Conservation (phyloP, 768 basidiomycete species). For the Mrakia hoshinonis region DNA sequence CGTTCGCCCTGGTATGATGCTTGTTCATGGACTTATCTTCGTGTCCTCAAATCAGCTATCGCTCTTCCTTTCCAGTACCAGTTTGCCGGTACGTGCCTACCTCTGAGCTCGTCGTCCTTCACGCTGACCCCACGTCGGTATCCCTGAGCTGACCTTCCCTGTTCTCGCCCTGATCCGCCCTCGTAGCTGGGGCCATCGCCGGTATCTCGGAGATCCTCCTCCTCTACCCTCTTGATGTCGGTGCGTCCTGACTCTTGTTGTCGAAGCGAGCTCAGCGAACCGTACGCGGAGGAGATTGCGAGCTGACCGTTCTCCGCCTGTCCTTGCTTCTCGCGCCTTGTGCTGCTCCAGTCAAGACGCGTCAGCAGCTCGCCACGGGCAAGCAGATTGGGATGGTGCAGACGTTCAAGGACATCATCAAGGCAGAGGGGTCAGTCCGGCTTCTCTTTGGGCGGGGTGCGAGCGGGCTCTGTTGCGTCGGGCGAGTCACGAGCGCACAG, state of each 20-base stretch:
- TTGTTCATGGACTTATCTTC: neutral
- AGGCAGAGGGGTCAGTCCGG: slow-evolving; percentile 71
- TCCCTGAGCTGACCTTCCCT: neutral
- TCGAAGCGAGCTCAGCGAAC: no score
- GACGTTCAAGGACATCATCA: slow-evolving; percentile 71
- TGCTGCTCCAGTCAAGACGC: slow-evolving; percentile 68
- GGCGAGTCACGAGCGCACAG: neutral
- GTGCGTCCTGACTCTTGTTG: no score
- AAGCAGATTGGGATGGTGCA: slow-evolving; percentile 71
- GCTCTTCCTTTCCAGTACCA: slow-evolving; percentile 8
- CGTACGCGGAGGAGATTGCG: no score
- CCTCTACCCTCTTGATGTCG: slow-evolving; percentile 58
- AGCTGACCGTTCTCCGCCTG: no score
- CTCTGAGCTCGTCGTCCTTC: neutral
- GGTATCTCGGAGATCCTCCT: slow-evolving; percentile 67
- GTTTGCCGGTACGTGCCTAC: neutral
- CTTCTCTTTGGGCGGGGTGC: neutral
- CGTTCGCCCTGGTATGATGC: neutral
- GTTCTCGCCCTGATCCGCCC: neutral
- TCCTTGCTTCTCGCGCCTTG: no score
- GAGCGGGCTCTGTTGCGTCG: neutral
- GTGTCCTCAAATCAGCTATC: neutral
- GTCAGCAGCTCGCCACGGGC: slow-evolving; percentile 91
- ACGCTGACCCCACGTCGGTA: neutral
- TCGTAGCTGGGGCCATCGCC: slow-evolving; percentile 79